Evolutionary conservation across 176 grass and related monocot species (phyloP).

Genomic region (Oryza coarctata): DNA sequence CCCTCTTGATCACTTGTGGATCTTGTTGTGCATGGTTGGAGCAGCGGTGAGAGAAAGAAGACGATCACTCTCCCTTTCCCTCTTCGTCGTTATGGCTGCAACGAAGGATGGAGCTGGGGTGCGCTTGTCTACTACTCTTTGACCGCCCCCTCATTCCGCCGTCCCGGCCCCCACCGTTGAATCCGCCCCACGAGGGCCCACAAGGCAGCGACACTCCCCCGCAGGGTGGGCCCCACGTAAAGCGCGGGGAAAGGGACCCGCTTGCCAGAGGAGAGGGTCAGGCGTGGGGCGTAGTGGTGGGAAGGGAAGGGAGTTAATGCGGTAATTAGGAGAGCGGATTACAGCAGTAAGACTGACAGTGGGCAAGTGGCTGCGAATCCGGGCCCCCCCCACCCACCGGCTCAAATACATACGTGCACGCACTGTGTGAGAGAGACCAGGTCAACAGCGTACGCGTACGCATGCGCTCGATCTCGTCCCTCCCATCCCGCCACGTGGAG

Average conservation of each 20-base stretch:
- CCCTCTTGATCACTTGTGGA: not conserved
- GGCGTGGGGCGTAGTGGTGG: not conserved
- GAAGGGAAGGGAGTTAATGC: not conserved
- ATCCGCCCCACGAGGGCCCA: not conserved
- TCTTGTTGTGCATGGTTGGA: no score
- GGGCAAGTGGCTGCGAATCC: not conserved
- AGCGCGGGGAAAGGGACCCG: no score
- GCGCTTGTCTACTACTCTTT: no score
- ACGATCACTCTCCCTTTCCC: not conserved
- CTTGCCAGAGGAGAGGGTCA: no score
- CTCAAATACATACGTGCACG: no score
- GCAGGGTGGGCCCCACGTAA: no score
- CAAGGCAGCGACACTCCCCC: not conserved
- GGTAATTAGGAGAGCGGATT: not conserved
- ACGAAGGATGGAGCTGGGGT: not conserved
- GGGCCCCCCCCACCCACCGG: no score
- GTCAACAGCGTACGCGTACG: no score
- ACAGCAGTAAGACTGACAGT: not conserved
- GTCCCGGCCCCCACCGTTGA: constrained; percentile 39
- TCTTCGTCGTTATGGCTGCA: not conserved
- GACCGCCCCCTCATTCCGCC: no score
- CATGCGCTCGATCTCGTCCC: no score
- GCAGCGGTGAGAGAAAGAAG: no score
- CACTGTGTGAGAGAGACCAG: no score
- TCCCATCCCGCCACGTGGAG: not conserved